Evolutionary conservation across 2,329 filamentous ascomycete species (phyloP).

Genomic region (Diaporthe citri): DNA sequence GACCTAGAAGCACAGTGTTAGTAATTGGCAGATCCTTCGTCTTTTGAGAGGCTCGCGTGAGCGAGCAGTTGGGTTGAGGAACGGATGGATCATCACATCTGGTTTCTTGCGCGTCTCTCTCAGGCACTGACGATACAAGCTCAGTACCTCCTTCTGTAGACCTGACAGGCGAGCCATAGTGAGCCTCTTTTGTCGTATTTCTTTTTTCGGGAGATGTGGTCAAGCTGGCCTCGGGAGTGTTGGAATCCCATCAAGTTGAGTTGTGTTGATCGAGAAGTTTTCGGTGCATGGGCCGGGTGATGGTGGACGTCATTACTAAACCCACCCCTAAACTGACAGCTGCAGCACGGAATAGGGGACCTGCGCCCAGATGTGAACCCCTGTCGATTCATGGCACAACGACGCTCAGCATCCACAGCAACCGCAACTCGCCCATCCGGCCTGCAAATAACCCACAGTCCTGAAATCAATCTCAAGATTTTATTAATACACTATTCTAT

Average conservation of each 20-base stretch:
- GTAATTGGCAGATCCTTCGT: neutral
- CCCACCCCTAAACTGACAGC: neutral
- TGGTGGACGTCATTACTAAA: constrained; percentile 20
- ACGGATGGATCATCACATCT: constrained; percentile 58
- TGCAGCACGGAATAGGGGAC: neutral
- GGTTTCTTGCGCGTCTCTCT: constrained; percentile 87
- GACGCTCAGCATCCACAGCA: neutral
- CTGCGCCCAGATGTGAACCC: neutral
- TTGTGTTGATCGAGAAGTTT: neutral
- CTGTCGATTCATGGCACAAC: neutral
- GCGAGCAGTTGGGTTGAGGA: neutral
- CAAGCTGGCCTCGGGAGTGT: neutral
- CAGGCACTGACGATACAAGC: constrained; percentile 88
- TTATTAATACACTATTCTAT: too few species aligned
- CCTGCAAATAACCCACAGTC: neutral
- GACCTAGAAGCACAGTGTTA: constrained; percentile 54
- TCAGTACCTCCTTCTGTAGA: constrained; percentile 88
- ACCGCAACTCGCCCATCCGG: too few species aligned
- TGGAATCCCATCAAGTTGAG: neutral
- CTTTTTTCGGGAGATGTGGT: too few species aligned
- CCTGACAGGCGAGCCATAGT: constrained; percentile 76
- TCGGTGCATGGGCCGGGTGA: neutral
- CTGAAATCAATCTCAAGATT: neutral
- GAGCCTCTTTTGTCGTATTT: neutral
- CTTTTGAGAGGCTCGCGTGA: neutral